Evolutionary conservation across 2,329 filamentous ascomycete genomes (phyloP).

Genomic region (Cercospora brassicicola): DNA sequence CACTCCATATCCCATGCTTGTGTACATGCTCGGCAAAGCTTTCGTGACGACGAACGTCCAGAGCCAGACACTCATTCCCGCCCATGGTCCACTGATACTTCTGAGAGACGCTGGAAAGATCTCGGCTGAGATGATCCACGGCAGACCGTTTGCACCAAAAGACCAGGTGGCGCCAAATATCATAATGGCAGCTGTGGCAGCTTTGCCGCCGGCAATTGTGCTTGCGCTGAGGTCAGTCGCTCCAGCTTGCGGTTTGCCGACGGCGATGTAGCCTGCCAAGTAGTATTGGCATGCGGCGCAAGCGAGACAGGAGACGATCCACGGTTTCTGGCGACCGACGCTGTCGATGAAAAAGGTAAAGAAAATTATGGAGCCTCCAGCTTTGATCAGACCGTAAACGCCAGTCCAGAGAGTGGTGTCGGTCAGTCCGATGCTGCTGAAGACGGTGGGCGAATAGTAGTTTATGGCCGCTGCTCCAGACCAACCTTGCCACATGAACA

Average conservation of each 20-base stretch:
- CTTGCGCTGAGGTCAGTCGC: constrained; percentile 34
- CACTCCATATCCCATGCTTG: constrained; percentile 43
- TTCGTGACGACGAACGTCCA: constrained; percentile 46
- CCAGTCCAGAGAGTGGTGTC: constrained; percentile 42
- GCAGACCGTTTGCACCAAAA: constrained; percentile 45
- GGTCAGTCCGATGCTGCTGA: constrained; percentile 40
- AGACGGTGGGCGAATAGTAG: constrained; percentile 42
- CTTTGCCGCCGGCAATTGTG: constrained; percentile 42
- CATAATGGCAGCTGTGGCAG: constrained; percentile 45
- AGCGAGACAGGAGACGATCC: constrained; percentile 41
- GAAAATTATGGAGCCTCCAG: constrained; percentile 40
- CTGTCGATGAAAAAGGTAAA: constrained; percentile 43
- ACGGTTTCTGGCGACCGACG: constrained; percentile 42
- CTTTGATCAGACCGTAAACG: constrained; percentile 43
- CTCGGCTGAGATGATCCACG: constrained; percentile 48
- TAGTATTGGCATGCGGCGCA: constrained; percentile 44
- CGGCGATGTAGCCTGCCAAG: constrained; percentile 41
- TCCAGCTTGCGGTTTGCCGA: constrained; percentile 38
- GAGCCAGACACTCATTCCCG: constrained; percentile 39
- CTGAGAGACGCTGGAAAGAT: constrained; percentile 46
- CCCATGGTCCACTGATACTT: constrained; percentile 43
- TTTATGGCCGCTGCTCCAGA: constrained; percentile 42
- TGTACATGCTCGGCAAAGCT: constrained; percentile 45
- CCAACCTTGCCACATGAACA: constrained; percentile 44
- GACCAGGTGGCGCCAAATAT: constrained; percentile 44